Evolutionary conservation across 164 flowering plant species (phyloP), one percentile per base, ranked within the genome.

Genomic region (Cinnamomum micranthum): DNA sequence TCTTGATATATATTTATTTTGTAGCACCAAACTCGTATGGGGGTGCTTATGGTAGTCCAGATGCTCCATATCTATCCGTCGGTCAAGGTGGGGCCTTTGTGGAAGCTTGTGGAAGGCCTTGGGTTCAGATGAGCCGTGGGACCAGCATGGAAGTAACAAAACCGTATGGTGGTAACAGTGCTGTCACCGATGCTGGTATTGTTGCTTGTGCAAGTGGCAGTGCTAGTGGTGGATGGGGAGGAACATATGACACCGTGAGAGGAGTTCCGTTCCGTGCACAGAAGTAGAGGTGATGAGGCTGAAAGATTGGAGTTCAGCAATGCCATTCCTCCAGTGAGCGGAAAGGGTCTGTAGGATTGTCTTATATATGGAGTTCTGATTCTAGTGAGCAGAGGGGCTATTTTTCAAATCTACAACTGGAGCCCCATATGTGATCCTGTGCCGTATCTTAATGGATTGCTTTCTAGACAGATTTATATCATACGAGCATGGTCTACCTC

Each of bases 91-190:
- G 73, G 73, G 81, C 70, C 11, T 86, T 77, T 76, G 58, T 71
- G 52, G 89, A 88, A 68, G 76, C 65, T 52, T 86, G 82, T 68
- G 81, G 83, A 31, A 79, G 83, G 75, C 77, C 85, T 65, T 80
- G 73, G 17, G 73, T 67, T 73, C 84, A 77, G 33, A 77, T 75
- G 80, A 81, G 77, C 65, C 59, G 65, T 59, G 75, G 75, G 23
- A 62, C 73, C 19, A 27, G 77, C 27, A 78, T 76, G 19, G 86
- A 82, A 50, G 81, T 82, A 51, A 77, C 73, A 75, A 75, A 65
- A n/a, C 75, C 77, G 62, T 78, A 82, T 66, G 74, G 70, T 3
- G 75, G 69, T 9, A 52, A 71, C 68, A 77, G 66, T 75, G 74
- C 64, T 69, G 71, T 47, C 35, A 68, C 62, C 24, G 52, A 60